These are phyloP conservation scores for Linnemannia schmuckeri DNA, from an alignment of 192 early-diverging fungal species.

Conservation along the genomic window DNA sequence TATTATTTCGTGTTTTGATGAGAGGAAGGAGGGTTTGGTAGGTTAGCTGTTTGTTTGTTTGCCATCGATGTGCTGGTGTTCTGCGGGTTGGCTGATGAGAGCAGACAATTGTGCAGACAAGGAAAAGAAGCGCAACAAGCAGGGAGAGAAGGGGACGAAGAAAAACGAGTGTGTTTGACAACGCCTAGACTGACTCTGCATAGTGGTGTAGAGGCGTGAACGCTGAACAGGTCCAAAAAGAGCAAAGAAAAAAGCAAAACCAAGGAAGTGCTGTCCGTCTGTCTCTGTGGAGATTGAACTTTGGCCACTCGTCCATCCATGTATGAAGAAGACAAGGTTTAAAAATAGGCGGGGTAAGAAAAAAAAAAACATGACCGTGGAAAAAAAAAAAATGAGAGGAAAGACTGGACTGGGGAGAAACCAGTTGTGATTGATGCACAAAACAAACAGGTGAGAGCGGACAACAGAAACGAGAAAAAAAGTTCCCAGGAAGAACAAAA, in stretches of 20 bases:
- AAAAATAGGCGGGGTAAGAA: not conserved
- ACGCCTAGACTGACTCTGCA: not conserved
- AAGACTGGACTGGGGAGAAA: not conserved
- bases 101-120: too few species aligned
- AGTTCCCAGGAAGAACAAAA: not conserved
- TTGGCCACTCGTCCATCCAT: not conserved
- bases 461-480: too few species aligned
- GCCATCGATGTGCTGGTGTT: not conserved
- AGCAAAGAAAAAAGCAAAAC: not conserved
- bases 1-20: not conserved
- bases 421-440: not conserved
- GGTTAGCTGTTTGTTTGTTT: not conserved
- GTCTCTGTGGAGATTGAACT: constrained; percentile 36
- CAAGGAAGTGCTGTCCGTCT: not conserved
- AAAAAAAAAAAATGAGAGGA: not conserved
- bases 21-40: not conserved
- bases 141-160: too few species aligned
- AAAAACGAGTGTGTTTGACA: not conserved
- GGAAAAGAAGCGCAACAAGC: too few species aligned
- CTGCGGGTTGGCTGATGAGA: not conserved
- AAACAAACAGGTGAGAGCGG: not conserved
- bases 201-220: not conserved
- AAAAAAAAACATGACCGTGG: constrained; percentile 4
- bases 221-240: too few species aligned
- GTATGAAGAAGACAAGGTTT: not conserved